These are phyloP conservation scores for Claviceps capensis DNA, from an alignment of 2,329 filamentous ascomycete genomes.

Conservation along the genomic window DNA sequence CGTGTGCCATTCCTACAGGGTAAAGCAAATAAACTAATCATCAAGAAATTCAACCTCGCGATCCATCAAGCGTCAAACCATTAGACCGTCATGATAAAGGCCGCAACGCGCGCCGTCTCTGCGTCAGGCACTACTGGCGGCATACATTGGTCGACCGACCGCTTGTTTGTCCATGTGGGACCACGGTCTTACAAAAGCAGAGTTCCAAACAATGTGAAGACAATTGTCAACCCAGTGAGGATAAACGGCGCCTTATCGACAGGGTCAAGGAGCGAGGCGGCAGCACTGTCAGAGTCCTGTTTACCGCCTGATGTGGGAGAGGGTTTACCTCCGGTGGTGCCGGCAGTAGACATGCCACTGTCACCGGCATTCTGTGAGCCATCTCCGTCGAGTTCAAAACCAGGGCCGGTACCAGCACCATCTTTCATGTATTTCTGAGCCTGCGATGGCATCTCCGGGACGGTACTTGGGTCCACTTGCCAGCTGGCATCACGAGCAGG, in stretches of 20 bases:
- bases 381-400: constrained; percentile 33
- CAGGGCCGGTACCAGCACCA: constrained; percentile 40
- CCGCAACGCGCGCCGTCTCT: neutral
- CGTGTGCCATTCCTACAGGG: neutral
- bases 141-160: neutral
- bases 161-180: neutral
- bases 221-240: constrained; percentile 20
- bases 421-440: constrained; percentile 39
- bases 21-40: neutral
- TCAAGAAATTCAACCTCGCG: neutral
- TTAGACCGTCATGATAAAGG: neutral
- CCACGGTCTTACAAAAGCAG: constrained; percentile 21
- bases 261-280: constrained; percentile 14
- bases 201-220: constrained; percentile 26
- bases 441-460: constrained; percentile 37
- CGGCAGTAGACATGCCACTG: constrained; percentile 32
- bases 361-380: constrained; percentile 40
- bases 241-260: constrained; percentile 19
- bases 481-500: constrained; percentile 34
- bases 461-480: constrained; percentile 34
- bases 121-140: too few species aligned
- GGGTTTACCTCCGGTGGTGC: constrained; percentile 20
- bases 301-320: constrained; percentile 13
- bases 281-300: constrained; percentile 17
- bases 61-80: neutral